A percentile compares a stretch with the other conserved stretches of the same genome.
Evolutionary conservation across 176 grass and related monocot genomes (phyloP).

Genomic region (bread wheat (Triticum aestivum)): DNA sequence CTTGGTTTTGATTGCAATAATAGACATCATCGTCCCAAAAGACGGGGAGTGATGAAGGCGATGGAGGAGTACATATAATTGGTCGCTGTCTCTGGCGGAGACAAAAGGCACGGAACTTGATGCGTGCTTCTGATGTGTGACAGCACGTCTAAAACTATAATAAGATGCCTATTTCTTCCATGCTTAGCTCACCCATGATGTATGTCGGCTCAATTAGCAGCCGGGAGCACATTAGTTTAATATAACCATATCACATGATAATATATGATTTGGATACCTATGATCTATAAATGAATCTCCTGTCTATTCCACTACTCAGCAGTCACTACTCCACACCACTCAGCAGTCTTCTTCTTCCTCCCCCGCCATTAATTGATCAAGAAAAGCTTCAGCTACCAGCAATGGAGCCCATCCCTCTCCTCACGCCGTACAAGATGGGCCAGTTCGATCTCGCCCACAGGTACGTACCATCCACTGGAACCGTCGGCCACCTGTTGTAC

Average conservation of each 20-base stretch:
- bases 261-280: no score
- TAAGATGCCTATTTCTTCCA: not conserved
- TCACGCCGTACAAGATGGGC: not conserved
- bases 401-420: not conserved
- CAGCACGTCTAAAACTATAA: not conserved
- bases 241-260: no score
- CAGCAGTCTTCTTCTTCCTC: not conserved
- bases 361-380: not conserved
- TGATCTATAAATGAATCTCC: not conserved
- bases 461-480: not conserved
- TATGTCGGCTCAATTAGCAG: not conserved
- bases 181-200: not conserved
- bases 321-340: not conserved
- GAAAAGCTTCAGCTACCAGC: no score
- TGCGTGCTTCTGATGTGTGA: no score
- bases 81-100: no score
- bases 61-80: no score
- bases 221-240: no score
- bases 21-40: no score
- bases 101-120: no score
- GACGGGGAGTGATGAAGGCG: no score
- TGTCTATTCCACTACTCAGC: not conserved
- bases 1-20: no score
- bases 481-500: no score
- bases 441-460: not conserved